Base-by-base conservation (phyloP, 2,329 filamentous ascomycete genomes). In the Calonectria ilicicola region DNA sequence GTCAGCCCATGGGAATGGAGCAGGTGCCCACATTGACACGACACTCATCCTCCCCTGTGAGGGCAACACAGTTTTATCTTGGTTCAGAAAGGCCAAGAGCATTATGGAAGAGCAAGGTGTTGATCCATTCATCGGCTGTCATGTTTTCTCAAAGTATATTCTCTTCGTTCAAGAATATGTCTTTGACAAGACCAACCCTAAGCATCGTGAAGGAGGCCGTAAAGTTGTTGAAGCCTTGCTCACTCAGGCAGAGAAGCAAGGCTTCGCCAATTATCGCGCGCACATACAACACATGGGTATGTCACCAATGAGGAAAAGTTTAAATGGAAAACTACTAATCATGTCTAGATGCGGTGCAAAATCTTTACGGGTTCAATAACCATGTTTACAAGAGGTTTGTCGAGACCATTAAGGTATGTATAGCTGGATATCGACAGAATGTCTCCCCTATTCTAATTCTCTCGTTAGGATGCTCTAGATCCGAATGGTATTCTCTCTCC, bases 111-210 rank as follows among this genome's bases (percentile, higher is more conserved):
- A 53, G 27, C 49, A 53, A 32, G 49, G 49, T 2, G 40, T 72
- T 40, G 70, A 72, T 23, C 62, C 62, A 21, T 70, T 70, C 7
- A 66, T 66, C 44, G 70, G 67, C 8, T 70, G 67, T 5, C 67
- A 70, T 46, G 62, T 72, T 42, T 67, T 67, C 35, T 66, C 67
- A 44, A 66, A 67, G 27, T 67, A 72, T n/a, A 70, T 72, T 23
- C 27, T 72, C 15, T 70, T 72, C 63, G 62, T 70, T 42, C 62
- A 70, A 1, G 62, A 67, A 27, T 70, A 70, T 26, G 70, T 70
- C 14, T 70, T 70, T 47, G 70, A 72, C 46, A 70, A 72, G 44
- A 65, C 62, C 6, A 70, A 56, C 26, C 29, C 49, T 47, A 40
- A 58, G 42, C 56, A 62, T 9, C 58, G 58, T 19, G 46, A 69